A percentile compares a stretch with the other conserved stretches of the same genome.
These are phyloP conservation scores for Curvularia sp. DNA, from an alignment of 2,329 filamentous ascomycete genomes.

Conservation along the genomic window DNA sequence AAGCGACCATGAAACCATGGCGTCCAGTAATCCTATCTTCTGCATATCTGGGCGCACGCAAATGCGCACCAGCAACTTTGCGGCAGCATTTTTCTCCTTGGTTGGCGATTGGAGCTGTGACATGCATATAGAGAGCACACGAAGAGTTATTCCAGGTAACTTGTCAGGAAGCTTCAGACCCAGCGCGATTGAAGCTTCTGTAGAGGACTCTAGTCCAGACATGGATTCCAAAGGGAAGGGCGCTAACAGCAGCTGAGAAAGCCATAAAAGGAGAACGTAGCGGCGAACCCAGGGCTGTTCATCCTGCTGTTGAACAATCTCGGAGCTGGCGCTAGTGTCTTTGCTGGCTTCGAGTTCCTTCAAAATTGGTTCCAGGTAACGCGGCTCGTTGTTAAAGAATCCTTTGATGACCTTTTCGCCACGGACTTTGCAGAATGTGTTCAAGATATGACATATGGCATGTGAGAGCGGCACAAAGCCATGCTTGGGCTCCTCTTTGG, in stretches of 20 bases:
- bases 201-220: slow-evolving; percentile 59
- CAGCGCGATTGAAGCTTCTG: slow-evolving; percentile 36
- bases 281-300: slow-evolving; percentile 76
- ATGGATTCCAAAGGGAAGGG: slow-evolving; percentile 92
- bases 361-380: slow-evolving; percentile 81
- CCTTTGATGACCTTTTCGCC: slow-evolving; percentile 91
- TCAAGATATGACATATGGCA: slow-evolving; percentile 80
- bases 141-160: slow-evolving; percentile 72
- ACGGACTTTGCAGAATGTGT: slow-evolving; percentile 91
- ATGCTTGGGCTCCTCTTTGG: slow-evolving; percentile 27
- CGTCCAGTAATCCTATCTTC: slow-evolving; percentile 70
- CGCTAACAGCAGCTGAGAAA: slow-evolving; percentile 63
- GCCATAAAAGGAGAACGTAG: slow-evolving; percentile 87
- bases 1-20: slow-evolving; percentile 75
- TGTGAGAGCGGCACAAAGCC: slow-evolving; percentile 40
- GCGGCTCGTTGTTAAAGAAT: slow-evolving; percentile 89
- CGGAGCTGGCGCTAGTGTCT: slow-evolving; percentile 21
- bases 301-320: slow-evolving; percentile 24
- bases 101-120: slow-evolving; percentile 76
- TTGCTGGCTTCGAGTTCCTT: slow-evolving; percentile 71
- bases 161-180: slow-evolving; percentile 64
- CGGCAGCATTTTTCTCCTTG: slow-evolving; percentile 91
- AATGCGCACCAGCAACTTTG: slow-evolving; percentile 78
- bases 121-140: slow-evolving; percentile 74
- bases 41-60: slow-evolving; percentile 91